phyloP scores from a whole-genome alignment of 1,284 basidiomycete genomes.

The Microbotryum violaceum region DNA sequence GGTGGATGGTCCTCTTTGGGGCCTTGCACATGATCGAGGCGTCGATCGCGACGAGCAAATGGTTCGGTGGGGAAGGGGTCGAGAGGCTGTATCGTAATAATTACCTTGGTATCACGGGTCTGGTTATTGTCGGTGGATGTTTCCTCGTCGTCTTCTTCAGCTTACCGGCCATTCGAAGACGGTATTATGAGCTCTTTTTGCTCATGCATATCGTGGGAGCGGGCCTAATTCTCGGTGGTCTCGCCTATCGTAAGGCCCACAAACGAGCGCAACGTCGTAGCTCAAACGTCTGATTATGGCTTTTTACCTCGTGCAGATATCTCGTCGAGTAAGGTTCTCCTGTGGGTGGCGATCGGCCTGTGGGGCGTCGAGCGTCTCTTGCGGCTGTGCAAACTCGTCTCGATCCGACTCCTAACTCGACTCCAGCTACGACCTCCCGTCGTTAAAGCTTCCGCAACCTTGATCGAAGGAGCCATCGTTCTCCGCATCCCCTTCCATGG shows the following conservation, averaged over 20 bases:
- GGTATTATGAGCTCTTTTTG: conserved; percentile 28
- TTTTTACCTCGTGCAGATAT: conserved; percentile 6
- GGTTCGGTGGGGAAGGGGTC: conserved; percentile 17
- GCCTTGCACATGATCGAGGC: conserved; percentile 28
- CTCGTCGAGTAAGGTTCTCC: conserved; percentile 13
- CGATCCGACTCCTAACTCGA: conserved; percentile 7
- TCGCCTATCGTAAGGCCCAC: conserved; percentile 16
- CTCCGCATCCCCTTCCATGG: conserved; percentile 26
- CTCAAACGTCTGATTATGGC: too few relatives aligned
- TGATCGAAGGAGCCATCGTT: conserved; percentile 26
- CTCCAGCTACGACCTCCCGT: conserved; percentile 17
- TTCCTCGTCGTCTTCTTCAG: conserved; percentile 17
- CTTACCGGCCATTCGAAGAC: conserved; percentile 13
- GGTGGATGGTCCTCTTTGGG: conserved; percentile 15
- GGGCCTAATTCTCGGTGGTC: conserved; percentile 17
- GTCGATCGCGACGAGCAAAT: conserved; percentile 12
- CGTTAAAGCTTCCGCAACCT: conserved; percentile 17
- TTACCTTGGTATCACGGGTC: conserved; percentile 23
- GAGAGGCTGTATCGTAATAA: conserved; percentile 11
- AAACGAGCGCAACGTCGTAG: too few relatives aligned
- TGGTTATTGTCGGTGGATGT: conserved; percentile 22
- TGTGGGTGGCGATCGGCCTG: conserved; percentile 24
- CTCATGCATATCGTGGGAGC: conserved; percentile 21
- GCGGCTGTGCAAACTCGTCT: conserved; percentile 15
- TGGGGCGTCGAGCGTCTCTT: conserved; percentile 25